phyloP scores from a whole-genome alignment of 495 filamentous ascomycete genomes.

The Viridothelium virens region DNA sequence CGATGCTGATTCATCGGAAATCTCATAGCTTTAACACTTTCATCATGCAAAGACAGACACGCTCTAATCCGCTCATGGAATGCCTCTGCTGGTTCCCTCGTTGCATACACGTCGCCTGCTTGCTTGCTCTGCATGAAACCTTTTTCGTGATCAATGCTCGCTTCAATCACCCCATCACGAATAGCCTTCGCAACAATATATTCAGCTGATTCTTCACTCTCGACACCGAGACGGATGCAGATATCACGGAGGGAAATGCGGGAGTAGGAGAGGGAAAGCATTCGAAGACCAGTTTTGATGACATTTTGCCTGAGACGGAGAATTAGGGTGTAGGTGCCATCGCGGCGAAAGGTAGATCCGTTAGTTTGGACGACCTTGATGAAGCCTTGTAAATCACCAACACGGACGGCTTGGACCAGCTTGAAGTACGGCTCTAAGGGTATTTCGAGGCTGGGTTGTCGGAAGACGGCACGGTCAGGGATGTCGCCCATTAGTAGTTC shows the following conservation, averaged over 20 bases:
- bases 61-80: slow-evolving; percentile 95
- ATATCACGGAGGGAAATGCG: slow-evolving; percentile 97
- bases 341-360: slow-evolving; percentile 75
- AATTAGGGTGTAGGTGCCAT: slow-evolving; percentile 93
- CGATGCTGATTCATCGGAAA: slow-evolving; percentile 99
- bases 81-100: slow-evolving; percentile 86
- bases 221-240: slow-evolving; percentile 85
- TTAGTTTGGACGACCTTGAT: slow-evolving; percentile 71
- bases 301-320: slow-evolving; percentile 93
- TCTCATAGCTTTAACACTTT: slow-evolving; percentile 98
- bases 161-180: slow-evolving; percentile 95
- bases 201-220: slow-evolving; percentile 90
- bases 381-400: slow-evolving; percentile 89
- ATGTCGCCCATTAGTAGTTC: slow-evolving; percentile 99
- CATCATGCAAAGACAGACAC: slow-evolving; percentile 84
- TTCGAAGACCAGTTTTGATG: slow-evolving; percentile 97
- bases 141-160: slow-evolving; percentile 82
- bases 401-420: slow-evolving; percentile 88
- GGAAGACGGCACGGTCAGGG: slow-evolving; percentile 88
- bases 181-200: slow-evolving; percentile 99
- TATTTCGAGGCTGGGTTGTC: slow-evolving; percentile 72
- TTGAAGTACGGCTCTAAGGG: slow-evolving; percentile 85
- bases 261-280: slow-evolving; percentile 97
- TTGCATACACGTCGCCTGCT: slow-evolving; percentile 88
- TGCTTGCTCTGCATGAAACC: slow-evolving; percentile 99